Evolutionary conservation across 495 filamentous ascomycete species (phyloP), one percentile per base, ranked within the genome.

Genomic region (Glarea lozoyensis): DNA sequence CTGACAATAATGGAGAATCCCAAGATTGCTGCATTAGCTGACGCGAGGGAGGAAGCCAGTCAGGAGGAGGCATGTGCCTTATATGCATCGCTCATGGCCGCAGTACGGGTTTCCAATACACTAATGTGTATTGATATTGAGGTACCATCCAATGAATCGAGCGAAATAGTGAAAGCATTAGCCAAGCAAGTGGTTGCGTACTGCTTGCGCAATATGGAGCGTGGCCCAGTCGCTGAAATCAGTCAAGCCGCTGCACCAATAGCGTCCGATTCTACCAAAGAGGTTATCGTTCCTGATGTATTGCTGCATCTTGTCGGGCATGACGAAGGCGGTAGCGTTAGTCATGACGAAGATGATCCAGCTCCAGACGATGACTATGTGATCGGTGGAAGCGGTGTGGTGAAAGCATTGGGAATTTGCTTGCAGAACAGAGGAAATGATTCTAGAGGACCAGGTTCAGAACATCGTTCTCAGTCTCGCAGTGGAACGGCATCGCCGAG

Each of bases 21-120:
- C 0, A 64, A 77, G 37, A 66, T 98, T 7, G 66, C 68, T 4
- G 68, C 71, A 12, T 61, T 94, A 20, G 79, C 86, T 3, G 63
- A 72, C 40, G 79, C 79, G 19, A 79, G 75, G 23, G 81, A 72
- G 25, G 84, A 92, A 45, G 78, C 74, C 23, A 69, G 64, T 15
- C 84, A 93, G 56, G 88, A 98, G 60, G 92, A 97, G 61, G 88
- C 90, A 0, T 94, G 86, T 53, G 92, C 92, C 16, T 66, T 97
- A 2, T 96, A 93, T 58, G 88, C 92, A 5, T 94, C 88, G 13
- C 68, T 97, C 42, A 83, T 95, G 64, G 84, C 86, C 18, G 89
- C 89, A 4, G 86, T 87, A 4, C 79, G 88, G 17, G 82, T 95
- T 0, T 92, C 86, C 10, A 70, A 77, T 15, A 81, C 82, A 10